Conservation (phyloP, 176 grass and related monocot genomes). For the Ampelocalamus luodianensis region DNA sequence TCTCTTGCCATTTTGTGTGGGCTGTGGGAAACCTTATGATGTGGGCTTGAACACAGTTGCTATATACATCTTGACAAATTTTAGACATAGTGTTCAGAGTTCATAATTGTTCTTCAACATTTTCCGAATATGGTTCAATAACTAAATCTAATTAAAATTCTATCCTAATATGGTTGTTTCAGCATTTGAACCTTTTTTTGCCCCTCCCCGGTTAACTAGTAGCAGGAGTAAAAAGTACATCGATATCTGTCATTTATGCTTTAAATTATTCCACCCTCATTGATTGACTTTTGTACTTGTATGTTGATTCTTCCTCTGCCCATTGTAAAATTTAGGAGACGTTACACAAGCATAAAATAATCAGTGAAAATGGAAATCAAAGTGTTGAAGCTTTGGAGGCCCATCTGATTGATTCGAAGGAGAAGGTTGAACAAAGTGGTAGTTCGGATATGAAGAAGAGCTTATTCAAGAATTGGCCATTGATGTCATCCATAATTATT, state of each 20-base stretch:
- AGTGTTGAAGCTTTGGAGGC: conserved; percentile 66
- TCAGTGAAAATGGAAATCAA: conserved; percentile 20
- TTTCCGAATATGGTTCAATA: not conserved
- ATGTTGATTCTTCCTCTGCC: not conserved
- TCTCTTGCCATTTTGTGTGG: not conserved
- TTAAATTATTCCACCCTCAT: conserved; percentile 11
- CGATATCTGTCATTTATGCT: not conserved
- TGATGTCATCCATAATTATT: conserved; percentile 93
- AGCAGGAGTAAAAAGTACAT: too few species aligned
- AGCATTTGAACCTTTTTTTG: too few species aligned
- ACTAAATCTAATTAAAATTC: not conserved
- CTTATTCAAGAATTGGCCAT: conserved; percentile 92
- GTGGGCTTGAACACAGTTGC: not conserved
- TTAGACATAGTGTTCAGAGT: not conserved
- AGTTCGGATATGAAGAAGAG: conserved; percentile 49
- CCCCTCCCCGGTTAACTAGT: too few species aligned
- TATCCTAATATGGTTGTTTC: not conserved
- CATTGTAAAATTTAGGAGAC: conserved; percentile 62
- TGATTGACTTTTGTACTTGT: not conserved
- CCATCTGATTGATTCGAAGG: conserved; percentile 49
- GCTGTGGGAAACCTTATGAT: not conserved
- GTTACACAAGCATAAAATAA: conserved; percentile 73
- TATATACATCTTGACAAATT: not conserved
- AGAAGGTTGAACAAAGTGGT: conserved; percentile 45
- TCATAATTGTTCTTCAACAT: not conserved